Evolutionary conservation across 1,284 basidiomycete genomes (phyloP).

Genomic region (Boletus sp.): DNA sequence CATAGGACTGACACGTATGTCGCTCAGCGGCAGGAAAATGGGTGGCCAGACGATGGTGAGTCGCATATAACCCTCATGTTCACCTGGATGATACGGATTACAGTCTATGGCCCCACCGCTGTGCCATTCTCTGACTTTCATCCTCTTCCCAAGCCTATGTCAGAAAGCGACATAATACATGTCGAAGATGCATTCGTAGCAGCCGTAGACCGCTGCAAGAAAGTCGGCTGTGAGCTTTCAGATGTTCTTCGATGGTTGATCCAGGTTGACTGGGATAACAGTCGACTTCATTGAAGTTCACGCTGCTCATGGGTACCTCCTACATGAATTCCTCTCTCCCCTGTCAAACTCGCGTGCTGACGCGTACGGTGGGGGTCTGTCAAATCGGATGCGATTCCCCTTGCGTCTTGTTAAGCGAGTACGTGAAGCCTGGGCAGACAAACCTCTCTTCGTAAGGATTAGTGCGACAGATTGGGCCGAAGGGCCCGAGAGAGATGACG

Average conservation of each 20-base stretch:
- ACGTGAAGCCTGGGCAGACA: conserved; percentile 55
- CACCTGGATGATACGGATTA: background rate
- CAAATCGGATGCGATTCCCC: conserved; percentile 69
- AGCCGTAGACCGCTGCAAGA: conserved; percentile 58
- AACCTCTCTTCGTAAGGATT: conserved; percentile 73
- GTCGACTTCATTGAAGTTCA: conserved; percentile 84
- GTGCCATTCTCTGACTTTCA: conserved; percentile 49
- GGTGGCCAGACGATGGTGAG: conserved; percentile 55
- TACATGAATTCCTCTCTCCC: conserved; percentile 65
- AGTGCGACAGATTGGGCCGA: conserved; percentile 79
- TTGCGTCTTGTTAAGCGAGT: conserved; percentile 53
- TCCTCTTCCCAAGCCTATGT: conserved; percentile 51
- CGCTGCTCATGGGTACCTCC: conserved; percentile 64
- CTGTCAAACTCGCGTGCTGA: conserved; percentile 69
- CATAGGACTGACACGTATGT: conserved; percentile 20
- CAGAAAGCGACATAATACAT: conserved; percentile 51
- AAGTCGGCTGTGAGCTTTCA: conserved; percentile 54
- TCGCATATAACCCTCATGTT: background rate
- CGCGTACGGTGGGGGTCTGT: conserved; percentile 68
- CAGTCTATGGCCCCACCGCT: conserved; percentile 47
- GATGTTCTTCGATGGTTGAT: background rate
- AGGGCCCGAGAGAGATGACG: conserved; percentile 54
- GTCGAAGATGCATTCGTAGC: conserved; percentile 65
- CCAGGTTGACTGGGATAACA: conserved; percentile 22
- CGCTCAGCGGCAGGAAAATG: conserved; percentile 42